Percentiles rank a stretch among this genome's conserved stretches.
Conservation (phyloP, 192 early-diverging fungal species). For the Coemansia reversa region DNA sequence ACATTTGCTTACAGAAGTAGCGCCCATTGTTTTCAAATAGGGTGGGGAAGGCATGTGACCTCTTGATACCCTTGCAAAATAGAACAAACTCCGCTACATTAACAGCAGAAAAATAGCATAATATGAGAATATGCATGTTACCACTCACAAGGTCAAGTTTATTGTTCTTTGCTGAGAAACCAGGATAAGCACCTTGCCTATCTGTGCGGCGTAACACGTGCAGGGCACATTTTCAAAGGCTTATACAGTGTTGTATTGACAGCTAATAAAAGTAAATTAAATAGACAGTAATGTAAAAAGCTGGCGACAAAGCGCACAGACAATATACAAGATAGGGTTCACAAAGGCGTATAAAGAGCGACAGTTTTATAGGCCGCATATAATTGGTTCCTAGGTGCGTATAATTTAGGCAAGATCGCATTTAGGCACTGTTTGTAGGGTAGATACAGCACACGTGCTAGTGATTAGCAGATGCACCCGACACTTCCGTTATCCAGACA, state of each 20-base stretch:
- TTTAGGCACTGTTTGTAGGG: background rate
- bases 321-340: background rate
- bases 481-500: conserved; percentile 34
- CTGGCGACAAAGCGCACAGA: background rate
- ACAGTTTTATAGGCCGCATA: background rate
- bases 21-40: background rate
- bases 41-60: background rate
- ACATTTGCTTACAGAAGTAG: conserved; percentile 5
- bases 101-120: too few relatives aligned
- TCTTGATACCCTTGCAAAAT: background rate
- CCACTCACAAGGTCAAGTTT: background rate
- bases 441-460: background rate
- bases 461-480: conserved; percentile 40
- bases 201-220: background rate
- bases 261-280: background rate
- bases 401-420: background rate
- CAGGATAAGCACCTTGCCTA: background rate
- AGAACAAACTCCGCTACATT: too few relatives aligned
- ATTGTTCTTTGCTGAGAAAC: background rate
- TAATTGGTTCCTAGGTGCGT: background rate
- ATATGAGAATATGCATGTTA: background rate
- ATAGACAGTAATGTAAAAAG: background rate
- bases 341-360: background rate
- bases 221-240: background rate
- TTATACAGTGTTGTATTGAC: background rate